These are phyloP conservation scores for Pterocarpus santalinus DNA, from an alignment of 306 rosid species.

Conservation along the genomic window DNA sequence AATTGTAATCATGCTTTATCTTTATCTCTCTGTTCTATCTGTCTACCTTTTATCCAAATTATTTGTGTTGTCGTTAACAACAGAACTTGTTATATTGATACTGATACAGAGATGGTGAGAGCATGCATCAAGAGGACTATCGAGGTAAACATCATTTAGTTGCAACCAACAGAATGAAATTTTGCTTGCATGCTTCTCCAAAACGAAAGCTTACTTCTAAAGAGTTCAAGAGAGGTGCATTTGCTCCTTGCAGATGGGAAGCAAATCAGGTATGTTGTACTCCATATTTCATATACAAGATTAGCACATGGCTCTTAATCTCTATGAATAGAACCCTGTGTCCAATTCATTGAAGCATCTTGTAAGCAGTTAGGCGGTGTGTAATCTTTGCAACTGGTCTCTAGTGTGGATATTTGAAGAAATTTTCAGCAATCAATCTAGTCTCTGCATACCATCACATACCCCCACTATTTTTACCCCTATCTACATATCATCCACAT, in stretches of 20 bases:
- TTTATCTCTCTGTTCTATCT: slow-evolving; percentile 36
- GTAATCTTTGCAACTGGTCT: slow-evolving; percentile 7
- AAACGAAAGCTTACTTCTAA: slow-evolving; percentile 70
- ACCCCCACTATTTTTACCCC: not conserved
- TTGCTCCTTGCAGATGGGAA: slow-evolving; percentile 75
- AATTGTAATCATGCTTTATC: slow-evolving; percentile 61
- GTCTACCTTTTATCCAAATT: slow-evolving; percentile 30
- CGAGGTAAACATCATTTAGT: slow-evolving; percentile 73
- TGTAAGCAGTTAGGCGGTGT: not conserved
- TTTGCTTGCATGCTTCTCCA: slow-evolving; percentile 84
- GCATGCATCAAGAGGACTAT: slow-evolving; percentile 53
- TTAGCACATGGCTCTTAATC: slow-evolving; percentile 6
- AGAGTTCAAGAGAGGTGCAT: slow-evolving; percentile 65
- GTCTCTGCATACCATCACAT: not conserved
- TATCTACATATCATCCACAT: slow-evolving; percentile 1
- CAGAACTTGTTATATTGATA: slow-evolving; percentile 21
- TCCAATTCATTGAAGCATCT: not conserved
- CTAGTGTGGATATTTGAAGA: not conserved
- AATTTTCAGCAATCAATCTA: slow-evolving; percentile 1
- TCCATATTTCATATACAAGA: not conserved
- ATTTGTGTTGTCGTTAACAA: slow-evolving; percentile 31
- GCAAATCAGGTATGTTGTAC: slow-evolving; percentile 76
- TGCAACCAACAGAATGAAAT: slow-evolving; percentile 51
- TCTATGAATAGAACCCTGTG: not conserved
- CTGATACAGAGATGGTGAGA: slow-evolving; percentile 62